Percentiles rank a stretch among this genome's conserved stretches.
phyloP scores from a whole-genome alignment of 2,329 filamentous ascomycete species.

The Didymella arachidicola region DNA sequence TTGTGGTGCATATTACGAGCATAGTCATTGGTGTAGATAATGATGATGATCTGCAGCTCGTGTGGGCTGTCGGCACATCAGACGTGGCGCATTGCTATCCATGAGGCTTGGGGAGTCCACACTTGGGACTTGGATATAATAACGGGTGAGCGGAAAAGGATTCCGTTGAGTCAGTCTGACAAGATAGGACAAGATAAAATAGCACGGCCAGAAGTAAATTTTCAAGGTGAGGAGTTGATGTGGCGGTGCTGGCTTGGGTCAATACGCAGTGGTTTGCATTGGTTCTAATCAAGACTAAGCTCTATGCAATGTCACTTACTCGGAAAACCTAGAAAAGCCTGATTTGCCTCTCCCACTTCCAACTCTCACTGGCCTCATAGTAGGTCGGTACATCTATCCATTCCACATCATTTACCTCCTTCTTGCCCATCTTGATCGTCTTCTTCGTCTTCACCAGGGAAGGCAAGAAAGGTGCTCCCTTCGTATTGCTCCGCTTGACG shows the following conservation, averaged over 20 bases:
- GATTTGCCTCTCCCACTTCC: background rate
- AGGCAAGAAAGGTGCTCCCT: background rate
- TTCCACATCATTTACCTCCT: background rate
- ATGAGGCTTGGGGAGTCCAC: background rate
- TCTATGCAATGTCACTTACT: no score
- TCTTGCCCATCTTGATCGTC: background rate
- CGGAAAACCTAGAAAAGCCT: background rate
- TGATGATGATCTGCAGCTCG: background rate
- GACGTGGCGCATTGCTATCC: background rate
- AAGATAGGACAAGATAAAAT: background rate
- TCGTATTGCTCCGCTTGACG: background rate
- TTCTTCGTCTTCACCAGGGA: background rate
- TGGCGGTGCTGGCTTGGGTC: background rate
- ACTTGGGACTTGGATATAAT: background rate
- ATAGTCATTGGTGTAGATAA: background rate
- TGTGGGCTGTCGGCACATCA: background rate
- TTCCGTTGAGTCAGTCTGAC: background rate
- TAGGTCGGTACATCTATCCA: background rate
- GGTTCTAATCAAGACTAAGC: no score
- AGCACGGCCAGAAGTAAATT: background rate
- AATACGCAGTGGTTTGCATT: background rate
- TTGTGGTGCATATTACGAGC: background rate
- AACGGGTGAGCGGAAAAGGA: background rate
- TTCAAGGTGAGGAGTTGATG: background rate
- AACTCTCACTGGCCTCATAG: background rate